Evolutionary conservation across 768 basidiomycete species (phyloP), one percentile per base, ranked within the genome.

Genomic region (Boletus rubescentipes): DNA sequence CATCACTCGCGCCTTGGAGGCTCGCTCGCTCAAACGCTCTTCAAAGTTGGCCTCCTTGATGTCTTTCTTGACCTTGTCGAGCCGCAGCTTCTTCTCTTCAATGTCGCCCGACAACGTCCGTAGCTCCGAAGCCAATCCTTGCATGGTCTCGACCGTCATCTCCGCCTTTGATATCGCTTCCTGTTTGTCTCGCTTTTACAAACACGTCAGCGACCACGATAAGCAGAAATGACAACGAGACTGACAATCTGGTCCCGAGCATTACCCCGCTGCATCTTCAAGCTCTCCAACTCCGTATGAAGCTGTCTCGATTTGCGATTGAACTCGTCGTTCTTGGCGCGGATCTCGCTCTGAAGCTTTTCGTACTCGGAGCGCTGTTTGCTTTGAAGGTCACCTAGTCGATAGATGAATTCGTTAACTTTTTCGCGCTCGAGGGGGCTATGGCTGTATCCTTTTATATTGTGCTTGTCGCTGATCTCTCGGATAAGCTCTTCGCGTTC

Each of bases 401-500:
- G 81, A 9, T 83, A 73, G 23, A 85, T 75, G 67, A 97, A 95
- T 41, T 92, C 87, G 29, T 79, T 67, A 18, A 93, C 78, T 66
- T 92, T 82, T 37, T 83, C 81, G 37, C 84, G 79, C 46, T 87
- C 86, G 34, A 94, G 76, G 2, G 86, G 85, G 0, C 84, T 78
- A 45, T 83, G 77, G 48, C 82, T 83, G 65, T 83, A 93, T 0
- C 91, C 92, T 46, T 84, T 83, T 60, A 98, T 85, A 9, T 79
- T 77, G 60, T 89, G 76, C 58, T 83, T 83, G 34, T 82, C 74
- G 46, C 84, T 79, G 15, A 92, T 81, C 44, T 85, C 82, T 12
- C 81, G 83, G 51, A 98, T 86, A 21, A 86, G 73, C 14, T 78
- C 76, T 67, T 95, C 93, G 30, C 95, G 84, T 5, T 85, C 84